Evolutionary conservation across 2,329 filamentous ascomycete genomes (phyloP).

Genomic region (Massarina eburnea): DNA sequence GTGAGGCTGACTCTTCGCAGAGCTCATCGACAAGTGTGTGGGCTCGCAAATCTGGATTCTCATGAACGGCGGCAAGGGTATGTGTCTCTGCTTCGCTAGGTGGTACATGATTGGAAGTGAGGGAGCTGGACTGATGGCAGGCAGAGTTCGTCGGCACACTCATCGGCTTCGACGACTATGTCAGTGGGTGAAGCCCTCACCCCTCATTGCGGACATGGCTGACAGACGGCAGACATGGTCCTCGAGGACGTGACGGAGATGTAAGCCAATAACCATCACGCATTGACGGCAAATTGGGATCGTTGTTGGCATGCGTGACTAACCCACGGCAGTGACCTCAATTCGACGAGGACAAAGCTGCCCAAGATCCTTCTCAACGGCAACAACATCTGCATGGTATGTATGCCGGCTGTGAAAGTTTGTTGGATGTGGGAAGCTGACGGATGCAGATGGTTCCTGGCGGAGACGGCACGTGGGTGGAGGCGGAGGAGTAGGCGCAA

Average conservation of each 20-base stretch:
- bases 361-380: slow-evolving; percentile 95
- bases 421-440: neutral
- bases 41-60: slow-evolving; percentile 97
- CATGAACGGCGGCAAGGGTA: slow-evolving; percentile 99
- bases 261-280: slow-evolving; percentile 54
- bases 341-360: slow-evolving; percentile 66
- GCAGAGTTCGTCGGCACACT: slow-evolving; percentile 94
- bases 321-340: no score
- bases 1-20: slow-evolving; percentile 52
- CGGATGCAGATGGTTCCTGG: slow-evolving; percentile 36
- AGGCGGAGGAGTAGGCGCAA: slow-evolving; percentile 16
- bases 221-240: slow-evolving; percentile 74
- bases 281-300: neutral
- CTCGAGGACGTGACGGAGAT: slow-evolving; percentile 96
- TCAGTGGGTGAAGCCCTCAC: slow-evolving; percentile 73
- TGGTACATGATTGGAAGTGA: neutral
- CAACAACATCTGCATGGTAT: slow-evolving; percentile 99
- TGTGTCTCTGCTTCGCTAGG: neutral
- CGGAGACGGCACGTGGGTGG: slow-evolving; percentile 33
- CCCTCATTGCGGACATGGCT: neutral
- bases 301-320: neutral
- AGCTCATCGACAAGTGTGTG: slow-evolving; percentile 98
- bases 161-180: slow-evolving; percentile 97
- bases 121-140: slow-evolving; percentile 8
- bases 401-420: neutral